Conservation (phyloP, 805 yeast species). For the Candida ascalaphidarum region DNA sequence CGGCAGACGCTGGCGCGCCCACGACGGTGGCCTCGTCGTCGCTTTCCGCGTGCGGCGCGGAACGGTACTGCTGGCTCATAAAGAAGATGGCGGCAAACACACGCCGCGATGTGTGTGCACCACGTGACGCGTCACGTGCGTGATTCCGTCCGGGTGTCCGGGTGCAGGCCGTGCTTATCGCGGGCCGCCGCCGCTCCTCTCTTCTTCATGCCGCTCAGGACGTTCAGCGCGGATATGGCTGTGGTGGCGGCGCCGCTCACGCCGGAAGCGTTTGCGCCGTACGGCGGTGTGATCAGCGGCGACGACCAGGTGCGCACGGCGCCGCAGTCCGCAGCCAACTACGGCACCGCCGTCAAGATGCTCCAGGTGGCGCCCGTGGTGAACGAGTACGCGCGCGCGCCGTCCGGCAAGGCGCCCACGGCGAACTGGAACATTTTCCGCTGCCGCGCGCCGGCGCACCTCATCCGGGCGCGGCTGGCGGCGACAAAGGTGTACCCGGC, state of each 20-base stretch:
- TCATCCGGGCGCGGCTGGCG: constrained; percentile 21
- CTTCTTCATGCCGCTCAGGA: too few species aligned
- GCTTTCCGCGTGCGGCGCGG: too few species aligned
- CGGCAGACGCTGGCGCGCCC: constrained; percentile 12
- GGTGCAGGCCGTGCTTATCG: too few species aligned
- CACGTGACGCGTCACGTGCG: too few species aligned
- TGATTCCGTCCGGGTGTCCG: too few species aligned
- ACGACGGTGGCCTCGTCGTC: too few species aligned
- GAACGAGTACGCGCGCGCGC: constrained; percentile 41
- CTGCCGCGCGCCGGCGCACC: constrained; percentile 67
- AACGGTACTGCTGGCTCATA: too few species aligned
- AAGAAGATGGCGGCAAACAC: too few species aligned
- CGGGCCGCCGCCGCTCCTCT: too few species aligned
- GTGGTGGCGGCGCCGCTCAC: constrained; percentile 53
- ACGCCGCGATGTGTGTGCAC: too few species aligned
- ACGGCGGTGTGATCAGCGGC: constrained; percentile 74
- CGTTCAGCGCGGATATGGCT: too few species aligned
- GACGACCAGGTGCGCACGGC: constrained; percentile 53
- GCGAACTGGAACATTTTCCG: constrained; percentile 81
- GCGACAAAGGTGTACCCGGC: constrained; percentile 30
- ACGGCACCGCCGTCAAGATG: constrained; percentile 86
- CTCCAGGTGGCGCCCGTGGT: constrained; percentile 62
- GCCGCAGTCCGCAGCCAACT: constrained; percentile 56
- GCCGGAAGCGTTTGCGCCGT: constrained; percentile 56
- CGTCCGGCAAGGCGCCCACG: constrained; percentile 39